Base-by-base conservation (phyloP, 352 stramenopile genomes). In the Globisporangium takayamanum region DNA sequence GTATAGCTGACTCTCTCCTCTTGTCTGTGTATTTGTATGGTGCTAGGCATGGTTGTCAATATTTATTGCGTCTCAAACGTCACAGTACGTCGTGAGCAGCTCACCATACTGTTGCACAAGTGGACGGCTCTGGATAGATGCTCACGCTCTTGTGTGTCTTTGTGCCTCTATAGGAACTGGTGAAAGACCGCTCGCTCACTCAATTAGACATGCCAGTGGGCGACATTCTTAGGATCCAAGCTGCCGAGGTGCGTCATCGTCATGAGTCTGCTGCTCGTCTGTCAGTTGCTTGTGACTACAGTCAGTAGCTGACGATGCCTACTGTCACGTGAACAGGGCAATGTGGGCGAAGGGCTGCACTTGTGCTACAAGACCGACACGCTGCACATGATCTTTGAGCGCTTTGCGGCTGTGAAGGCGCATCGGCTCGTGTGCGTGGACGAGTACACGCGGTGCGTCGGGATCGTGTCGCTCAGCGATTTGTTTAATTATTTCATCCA, bases 61-160 rank as follows among this genome's bases (percentile, higher is more conserved):
- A 89, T 94, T 88, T 94, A 94, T 90, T 94, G 80, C 78, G 82
- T 94, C 80, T 92, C 84, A 57, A 89, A 94, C 60, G 84, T 94
- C 71, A 94, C 84, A 64, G 84, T 87, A 78, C 53, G 69, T 67
- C 7, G 10, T 20, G 25, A 10, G 33, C 30, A 36, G 30, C 8
- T 36, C 30, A 36, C 1, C 22, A 22, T 22, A 22, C 22, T 22
- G 22, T 22, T 22, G 22, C 22, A 22, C 22, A 22, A 22, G 22
- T 22, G 22, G 16, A 10, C 58, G 16, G 11, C 10, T 61, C 20
- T 11, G 10, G 20, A 57, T 54, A 44, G 16, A 41, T 10, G 33
- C 16, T 14, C n/a, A 30, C 16, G 28, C 47, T 25, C 3, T 22
- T 18, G 14, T 44, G 22, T 16, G 44, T 39, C 37, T 36, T 30